These are phyloP conservation scores for Lavandula angustifolia DNA, from an alignment of 257 asterid species.

Conservation along the genomic window DNA sequence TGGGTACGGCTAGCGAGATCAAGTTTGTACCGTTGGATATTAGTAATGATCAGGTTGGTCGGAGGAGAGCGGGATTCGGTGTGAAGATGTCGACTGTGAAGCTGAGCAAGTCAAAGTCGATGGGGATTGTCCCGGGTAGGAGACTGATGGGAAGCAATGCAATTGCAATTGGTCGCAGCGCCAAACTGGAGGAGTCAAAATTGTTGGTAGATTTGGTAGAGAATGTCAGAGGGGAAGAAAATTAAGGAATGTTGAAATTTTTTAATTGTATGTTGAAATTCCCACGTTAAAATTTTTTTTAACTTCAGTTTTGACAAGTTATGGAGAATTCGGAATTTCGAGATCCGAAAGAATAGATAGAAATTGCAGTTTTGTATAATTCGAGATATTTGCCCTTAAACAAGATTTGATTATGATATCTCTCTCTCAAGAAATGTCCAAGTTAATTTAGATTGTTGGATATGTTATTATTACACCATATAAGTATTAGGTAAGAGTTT, in stretches of 20 bases:
- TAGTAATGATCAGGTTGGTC: neutral
- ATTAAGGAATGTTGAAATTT: neutral
- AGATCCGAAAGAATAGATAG: too few relatives aligned
- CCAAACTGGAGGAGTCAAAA: slow-evolving; percentile 51
- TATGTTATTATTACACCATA: too few relatives aligned
- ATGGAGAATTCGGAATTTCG: too few relatives aligned
- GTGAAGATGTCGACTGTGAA: slow-evolving; percentile 54
- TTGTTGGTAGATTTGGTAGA: slow-evolving; percentile 41
- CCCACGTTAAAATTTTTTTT: neutral
- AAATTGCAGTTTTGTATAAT: too few relatives aligned
- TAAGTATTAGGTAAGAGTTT: too few relatives aligned
- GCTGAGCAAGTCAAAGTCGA: slow-evolving; percentile 66
- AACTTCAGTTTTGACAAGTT: too few relatives aligned
- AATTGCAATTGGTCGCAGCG: slow-evolving; percentile 24
- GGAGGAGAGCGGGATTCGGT: slow-evolving; percentile 51
- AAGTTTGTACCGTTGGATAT: slow-evolving; percentile 42
- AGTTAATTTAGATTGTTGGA: too few relatives aligned
- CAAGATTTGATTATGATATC: too few relatives aligned
- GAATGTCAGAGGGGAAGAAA: slow-evolving; percentile 21
- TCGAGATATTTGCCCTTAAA: too few relatives aligned
- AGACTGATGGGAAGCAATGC: slow-evolving; percentile 35
- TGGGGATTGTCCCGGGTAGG: slow-evolving; percentile 55
- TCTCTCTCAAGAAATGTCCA: too few relatives aligned
- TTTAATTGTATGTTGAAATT: neutral
- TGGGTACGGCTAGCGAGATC: slow-evolving; percentile 59